Evolutionary conservation across 2,329 filamentous ascomycete genomes (phyloP).

Genomic region (Ascochyta viciae-villosae): DNA sequence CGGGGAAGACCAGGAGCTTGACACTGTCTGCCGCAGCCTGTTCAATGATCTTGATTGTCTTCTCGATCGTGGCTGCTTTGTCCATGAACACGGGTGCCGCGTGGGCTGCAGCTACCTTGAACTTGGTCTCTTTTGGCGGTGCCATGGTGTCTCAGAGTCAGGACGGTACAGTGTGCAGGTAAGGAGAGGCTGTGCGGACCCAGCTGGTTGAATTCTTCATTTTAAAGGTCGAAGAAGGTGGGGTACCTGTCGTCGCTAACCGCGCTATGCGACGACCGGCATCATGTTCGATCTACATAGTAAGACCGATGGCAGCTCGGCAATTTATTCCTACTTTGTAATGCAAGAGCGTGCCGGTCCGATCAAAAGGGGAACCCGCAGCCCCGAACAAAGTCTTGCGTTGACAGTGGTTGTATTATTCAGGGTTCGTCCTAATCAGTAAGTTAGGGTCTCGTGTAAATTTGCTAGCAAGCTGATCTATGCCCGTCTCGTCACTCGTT

Average conservation of each 20-base stretch:
- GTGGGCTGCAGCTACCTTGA: slow-evolving; percentile 47
- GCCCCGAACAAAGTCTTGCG: neutral
- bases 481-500: neutral
- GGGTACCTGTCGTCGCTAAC: neutral
- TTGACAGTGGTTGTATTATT: neutral
- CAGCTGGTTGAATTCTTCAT: neutral
- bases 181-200: neutral
- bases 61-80: slow-evolving; percentile 44
- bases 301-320: neutral
- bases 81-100: slow-evolving; percentile 49
- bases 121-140: slow-evolving; percentile 30
- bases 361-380: neutral
- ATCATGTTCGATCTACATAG: neutral
- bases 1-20: slow-evolving; percentile 47
- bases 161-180: no score
- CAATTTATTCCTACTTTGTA: neutral
- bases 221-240: neutral
- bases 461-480: neutral
- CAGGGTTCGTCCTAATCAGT: neutral
- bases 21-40: slow-evolving; percentile 40
- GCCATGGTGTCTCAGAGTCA: neutral
- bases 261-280: neutral
- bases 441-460: neutral
- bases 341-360: neutral
- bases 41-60: slow-evolving; percentile 44